Evolutionary conservation across 441 rosid genomes (phyloP).

Genomic region (Populus hybrid): DNA sequence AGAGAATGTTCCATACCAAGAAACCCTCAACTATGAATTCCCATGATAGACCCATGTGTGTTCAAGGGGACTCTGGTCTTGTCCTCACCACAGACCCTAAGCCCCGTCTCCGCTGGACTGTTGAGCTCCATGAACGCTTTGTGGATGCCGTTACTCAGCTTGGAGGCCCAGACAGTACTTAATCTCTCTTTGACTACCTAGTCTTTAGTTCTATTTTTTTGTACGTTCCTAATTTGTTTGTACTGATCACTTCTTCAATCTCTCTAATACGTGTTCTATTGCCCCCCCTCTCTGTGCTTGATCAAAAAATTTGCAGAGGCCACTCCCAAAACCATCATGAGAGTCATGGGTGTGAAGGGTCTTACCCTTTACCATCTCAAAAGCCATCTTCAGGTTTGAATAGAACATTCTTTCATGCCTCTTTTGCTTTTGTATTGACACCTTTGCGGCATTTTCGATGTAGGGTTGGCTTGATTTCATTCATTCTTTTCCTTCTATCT

Average conservation of each 20-base stretch:
- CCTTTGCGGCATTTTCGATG: constrained; percentile 19
- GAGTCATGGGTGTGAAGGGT: constrained; percentile 99
- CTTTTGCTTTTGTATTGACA: constrained; percentile 23
- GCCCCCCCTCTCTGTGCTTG: background rate
- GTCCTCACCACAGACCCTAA: constrained; percentile 99
- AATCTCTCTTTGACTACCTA: background rate
- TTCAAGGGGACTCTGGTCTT: constrained; percentile 97
- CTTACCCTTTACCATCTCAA: constrained; percentile 99
- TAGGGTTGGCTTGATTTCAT: constrained; percentile 23
- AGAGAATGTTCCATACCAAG: constrained; percentile 92
- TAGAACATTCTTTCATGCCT: constrained; percentile 24
- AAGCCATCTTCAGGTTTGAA: constrained; percentile 98
- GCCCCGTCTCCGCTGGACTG: constrained; percentile 99
- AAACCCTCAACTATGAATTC: constrained; percentile 91
- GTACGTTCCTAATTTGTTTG: background rate
- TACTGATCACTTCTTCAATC: background rate
- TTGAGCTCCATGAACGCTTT: constrained; percentile 96
- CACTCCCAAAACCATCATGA: constrained; percentile 98
- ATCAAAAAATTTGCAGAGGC: constrained; percentile 55
- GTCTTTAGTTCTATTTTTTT: background rate
- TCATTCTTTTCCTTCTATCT: constrained; percentile 13
- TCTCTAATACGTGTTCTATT: background rate
- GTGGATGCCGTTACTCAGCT: constrained; percentile 99
- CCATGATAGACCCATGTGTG: constrained; percentile 88
- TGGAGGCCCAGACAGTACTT: constrained; percentile 95